These are phyloP conservation scores for Phaseolus lunatus DNA, from an alignment of 306 rosid genomes.

Conservation along the genomic window DNA sequence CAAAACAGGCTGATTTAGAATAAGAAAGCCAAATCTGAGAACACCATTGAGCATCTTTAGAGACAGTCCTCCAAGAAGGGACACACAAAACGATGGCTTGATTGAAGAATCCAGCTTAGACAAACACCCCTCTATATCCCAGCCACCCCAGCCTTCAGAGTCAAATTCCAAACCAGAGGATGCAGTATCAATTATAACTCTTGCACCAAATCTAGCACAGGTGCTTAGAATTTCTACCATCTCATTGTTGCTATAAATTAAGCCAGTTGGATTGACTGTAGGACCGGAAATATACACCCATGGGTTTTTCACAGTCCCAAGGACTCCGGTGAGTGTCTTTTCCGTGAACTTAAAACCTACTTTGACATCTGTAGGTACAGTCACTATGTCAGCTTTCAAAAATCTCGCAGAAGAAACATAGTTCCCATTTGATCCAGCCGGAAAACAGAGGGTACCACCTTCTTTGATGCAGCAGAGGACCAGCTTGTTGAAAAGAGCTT, in stretches of 20 bases:
- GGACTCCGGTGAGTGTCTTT: constrained; percentile 59
- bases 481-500: constrained; percentile 84
- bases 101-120: constrained; percentile 59
- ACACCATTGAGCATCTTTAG: constrained; percentile 76
- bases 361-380: constrained; percentile 63
- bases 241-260: constrained; percentile 75
- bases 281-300: constrained; percentile 98
- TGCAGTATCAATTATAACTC: constrained; percentile 89
- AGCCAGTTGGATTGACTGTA: constrained; percentile 91
- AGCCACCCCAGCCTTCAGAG: constrained; percentile 75
- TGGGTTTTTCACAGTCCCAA: constrained; percentile 71
- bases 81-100: constrained; percentile 72
- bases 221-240: constrained; percentile 64
- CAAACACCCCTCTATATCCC: constrained; percentile 75
- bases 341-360: constrained; percentile 80
- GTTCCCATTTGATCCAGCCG: constrained; percentile 90
- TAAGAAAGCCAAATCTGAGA: constrained; percentile 83
- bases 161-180: constrained; percentile 97
- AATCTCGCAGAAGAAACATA: constrained; percentile 86
- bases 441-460: constrained; percentile 96
- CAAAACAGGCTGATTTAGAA: constrained; percentile 69
- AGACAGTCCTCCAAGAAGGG: constrained; percentile 92
- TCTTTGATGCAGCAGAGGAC: constrained; percentile 91
- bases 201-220: constrained; percentile 87
- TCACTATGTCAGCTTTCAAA: constrained; percentile 73